Percentiles rank a stretch among this genome's conserved stretches.
These are phyloP conservation scores for Sambucus nigra DNA, from an alignment of 129 eudicot species.

Conservation along the genomic window DNA sequence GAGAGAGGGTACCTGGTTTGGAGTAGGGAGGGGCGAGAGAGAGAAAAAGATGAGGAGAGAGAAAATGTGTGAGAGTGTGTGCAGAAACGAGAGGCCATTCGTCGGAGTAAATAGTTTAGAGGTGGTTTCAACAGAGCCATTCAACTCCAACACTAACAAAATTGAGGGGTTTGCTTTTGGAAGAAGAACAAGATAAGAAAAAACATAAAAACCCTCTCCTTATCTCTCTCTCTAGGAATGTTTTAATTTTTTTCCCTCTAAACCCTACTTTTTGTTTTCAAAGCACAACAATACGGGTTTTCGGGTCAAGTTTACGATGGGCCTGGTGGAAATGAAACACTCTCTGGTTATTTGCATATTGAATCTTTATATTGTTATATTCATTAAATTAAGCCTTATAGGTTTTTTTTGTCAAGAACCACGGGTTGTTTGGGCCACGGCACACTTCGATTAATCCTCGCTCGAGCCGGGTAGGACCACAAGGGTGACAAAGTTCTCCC, in stretches of 20 bases:
- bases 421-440: too few relatives aligned
- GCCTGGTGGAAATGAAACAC: too few relatives aligned
- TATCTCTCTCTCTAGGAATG: too few relatives aligned
- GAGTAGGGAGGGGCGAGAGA: constrained; percentile 9
- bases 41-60: constrained; percentile 19
- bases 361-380: too few relatives aligned
- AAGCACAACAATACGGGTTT: not conserved
- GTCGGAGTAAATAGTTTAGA: constrained; percentile 5
- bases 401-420: too few relatives aligned
- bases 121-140: constrained; percentile 21
- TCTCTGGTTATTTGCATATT: too few relatives aligned
- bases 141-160: not conserved
- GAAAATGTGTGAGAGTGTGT: not conserved
- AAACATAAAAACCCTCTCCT: not conserved
- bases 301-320: not conserved
- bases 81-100: constrained; percentile 18
- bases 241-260: constrained; percentile 3
- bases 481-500: too few relatives aligned
- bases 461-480: too few relatives aligned
- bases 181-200: not conserved
- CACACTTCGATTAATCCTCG: too few relatives aligned
- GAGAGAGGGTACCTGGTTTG: constrained; percentile 24
- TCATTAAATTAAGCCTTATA: too few relatives aligned
- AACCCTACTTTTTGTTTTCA: constrained; percentile 21
- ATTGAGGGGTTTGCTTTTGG: not conserved